phyloP scores from a whole-genome alignment of 345 rosid species.

The Salix suchowensis region DNA sequence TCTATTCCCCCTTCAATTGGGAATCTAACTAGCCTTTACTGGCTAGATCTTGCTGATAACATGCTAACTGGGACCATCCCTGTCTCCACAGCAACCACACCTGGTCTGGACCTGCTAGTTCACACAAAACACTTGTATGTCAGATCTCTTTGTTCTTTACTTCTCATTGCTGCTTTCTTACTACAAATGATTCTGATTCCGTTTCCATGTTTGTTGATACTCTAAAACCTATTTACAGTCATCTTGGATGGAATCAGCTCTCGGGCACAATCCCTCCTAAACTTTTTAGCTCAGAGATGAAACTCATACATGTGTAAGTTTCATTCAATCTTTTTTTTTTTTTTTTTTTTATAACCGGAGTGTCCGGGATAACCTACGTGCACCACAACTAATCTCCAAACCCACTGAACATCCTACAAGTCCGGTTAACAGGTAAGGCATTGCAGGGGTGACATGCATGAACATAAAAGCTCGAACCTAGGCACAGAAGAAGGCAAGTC shows the following conservation, averaged over 20 bases:
- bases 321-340: background rate
- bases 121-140: slow-evolving; percentile 75
- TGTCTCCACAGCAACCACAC: slow-evolving; percentile 57
- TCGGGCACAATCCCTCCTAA: slow-evolving; percentile 52
- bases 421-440: too few species aligned
- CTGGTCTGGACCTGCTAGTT: slow-evolving; percentile 76
- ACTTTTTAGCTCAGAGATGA: slow-evolving; percentile 67
- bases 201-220: slow-evolving; percentile 3
- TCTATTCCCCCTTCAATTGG: slow-evolving; percentile 72
- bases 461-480: too few species aligned
- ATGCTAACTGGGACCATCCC: slow-evolving; percentile 65
- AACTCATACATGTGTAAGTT: slow-evolving; percentile 73
- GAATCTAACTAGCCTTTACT: slow-evolving; percentile 50
- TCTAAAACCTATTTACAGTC: slow-evolving; percentile 38
- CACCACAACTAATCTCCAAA: too few species aligned
- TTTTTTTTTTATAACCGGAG: too few species aligned
- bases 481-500: too few species aligned
- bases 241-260: slow-evolving; percentile 68
- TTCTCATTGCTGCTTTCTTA: background rate
- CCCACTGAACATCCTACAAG: too few species aligned
- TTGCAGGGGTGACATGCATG: rapidly evolving
- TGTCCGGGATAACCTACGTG: too few species aligned
- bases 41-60: slow-evolving; percentile 88
- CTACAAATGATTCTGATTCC: background rate
- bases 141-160: slow-evolving; percentile 1